Percentiles rank a stretch among this genome's conserved stretches.
phyloP scores from a whole-genome alignment of 495 filamentous ascomycete genomes.

The Xylaria scruposa region DNA sequence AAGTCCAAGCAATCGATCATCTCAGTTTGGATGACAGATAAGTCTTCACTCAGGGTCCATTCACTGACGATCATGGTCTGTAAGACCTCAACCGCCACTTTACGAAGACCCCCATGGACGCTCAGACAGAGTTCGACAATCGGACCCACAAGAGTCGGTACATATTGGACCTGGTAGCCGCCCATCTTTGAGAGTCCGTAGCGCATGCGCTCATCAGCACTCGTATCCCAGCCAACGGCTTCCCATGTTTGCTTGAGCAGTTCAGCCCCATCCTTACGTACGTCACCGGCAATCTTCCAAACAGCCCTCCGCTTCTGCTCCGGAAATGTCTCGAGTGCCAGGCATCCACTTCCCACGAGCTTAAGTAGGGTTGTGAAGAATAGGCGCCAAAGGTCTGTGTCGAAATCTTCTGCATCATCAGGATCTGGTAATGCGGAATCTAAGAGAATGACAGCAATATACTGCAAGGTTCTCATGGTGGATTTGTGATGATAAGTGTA shows the following conservation, averaged over 20 bases:
- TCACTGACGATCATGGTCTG: constrained; percentile 98
- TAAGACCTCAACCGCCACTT: constrained; percentile 89
- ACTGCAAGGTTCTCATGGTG: constrained; percentile 86
- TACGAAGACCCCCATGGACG: constrained; percentile 88
- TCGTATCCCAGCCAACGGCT: constrained; percentile 96
- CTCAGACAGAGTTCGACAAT: constrained; percentile 95
- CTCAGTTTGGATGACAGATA: constrained; percentile 91
- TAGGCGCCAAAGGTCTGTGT: constrained; percentile 90
- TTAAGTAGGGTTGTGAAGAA: constrained; percentile 91
- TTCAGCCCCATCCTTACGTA: constrained; percentile 88
- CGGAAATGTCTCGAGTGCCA: constrained; percentile 94
- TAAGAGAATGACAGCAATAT: constrained; percentile 76
- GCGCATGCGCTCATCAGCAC: constrained; percentile 69
- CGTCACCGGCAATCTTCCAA: constrained; percentile 98
- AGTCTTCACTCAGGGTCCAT: constrained; percentile 94
- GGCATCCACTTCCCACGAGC: constrained; percentile 83
- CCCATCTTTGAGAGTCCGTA: constrained; percentile 87
- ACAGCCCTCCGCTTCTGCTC: constrained; percentile 95
- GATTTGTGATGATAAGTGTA: constrained; percentile 96
- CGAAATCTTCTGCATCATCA: constrained; percentile 91
- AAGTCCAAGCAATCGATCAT: constrained; percentile 94
- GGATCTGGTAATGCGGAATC: constrained; percentile 81
- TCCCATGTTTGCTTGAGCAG: constrained; percentile 88
- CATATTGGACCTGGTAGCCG: constrained; percentile 98
- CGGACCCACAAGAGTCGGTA: constrained; percentile 86